These are phyloP conservation scores for Starmerella vitae DNA, from an alignment of 805 yeast species.

Conservation along the genomic window DNA sequence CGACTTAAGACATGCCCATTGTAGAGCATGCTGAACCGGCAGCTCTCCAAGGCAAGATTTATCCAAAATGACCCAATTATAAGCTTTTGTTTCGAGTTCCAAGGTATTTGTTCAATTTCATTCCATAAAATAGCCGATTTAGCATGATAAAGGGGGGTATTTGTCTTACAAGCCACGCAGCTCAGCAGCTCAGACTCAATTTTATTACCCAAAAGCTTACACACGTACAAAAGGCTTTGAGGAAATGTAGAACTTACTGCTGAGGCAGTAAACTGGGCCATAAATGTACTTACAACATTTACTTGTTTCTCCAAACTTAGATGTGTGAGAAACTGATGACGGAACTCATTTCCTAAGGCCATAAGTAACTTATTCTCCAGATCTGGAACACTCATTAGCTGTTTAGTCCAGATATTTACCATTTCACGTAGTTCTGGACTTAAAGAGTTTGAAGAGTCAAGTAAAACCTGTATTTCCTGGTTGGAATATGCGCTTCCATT, in stretches of 20 bases:
- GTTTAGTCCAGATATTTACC: background rate
- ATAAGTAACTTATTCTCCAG: too few relatives aligned
- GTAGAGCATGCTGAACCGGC: conserved; percentile 21
- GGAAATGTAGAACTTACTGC: conserved; percentile 7
- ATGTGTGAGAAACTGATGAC: background rate
- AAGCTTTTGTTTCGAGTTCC: conserved; percentile 31
- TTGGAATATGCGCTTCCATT: too few relatives aligned
- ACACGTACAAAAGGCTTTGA: conserved; percentile 9
- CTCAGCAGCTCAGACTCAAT: conserved; percentile 11
- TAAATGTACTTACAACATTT: conserved; percentile 6
- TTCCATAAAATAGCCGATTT: conserved; percentile 12
- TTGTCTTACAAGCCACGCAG: background rate
- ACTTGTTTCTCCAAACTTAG: conserved; percentile 5
- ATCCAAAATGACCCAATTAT: conserved; percentile 26
- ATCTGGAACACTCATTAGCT: too few relatives aligned
- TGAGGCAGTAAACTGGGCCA: conserved; percentile 4
- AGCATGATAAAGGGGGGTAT: conserved; percentile 2
- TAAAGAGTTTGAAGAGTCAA: background rate
- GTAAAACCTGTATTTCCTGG: background rate
- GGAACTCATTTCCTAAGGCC: too few relatives aligned
- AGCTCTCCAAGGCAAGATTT: conserved; percentile 16
- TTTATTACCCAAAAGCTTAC: conserved; percentile 10
- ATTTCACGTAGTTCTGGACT: background rate
- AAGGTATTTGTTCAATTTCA: conserved; percentile 1
- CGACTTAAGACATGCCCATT: conserved; percentile 36